Conservation (phyloP, 371 early-diverging fungal genomes). For the Apophysomyces trapeziformis region DNA sequence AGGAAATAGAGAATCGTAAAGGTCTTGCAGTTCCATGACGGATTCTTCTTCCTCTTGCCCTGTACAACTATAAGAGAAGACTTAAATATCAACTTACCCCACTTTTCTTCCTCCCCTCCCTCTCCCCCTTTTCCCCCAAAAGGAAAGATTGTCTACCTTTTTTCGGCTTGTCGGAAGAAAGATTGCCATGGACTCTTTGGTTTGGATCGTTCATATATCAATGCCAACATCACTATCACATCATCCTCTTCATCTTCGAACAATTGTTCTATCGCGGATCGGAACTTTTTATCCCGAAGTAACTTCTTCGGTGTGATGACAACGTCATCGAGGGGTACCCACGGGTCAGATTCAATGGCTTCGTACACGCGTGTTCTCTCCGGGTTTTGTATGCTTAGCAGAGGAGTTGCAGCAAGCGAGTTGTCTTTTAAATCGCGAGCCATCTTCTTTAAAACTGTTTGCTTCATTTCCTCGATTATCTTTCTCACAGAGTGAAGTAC, state of each 20-base stretch:
- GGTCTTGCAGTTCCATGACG: conserved; percentile 40
- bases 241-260: conserved; percentile 58
- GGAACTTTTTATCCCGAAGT: conserved; percentile 29
- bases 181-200: conserved; percentile 29
- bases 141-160: conserved; percentile 20
- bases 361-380: not conserved
- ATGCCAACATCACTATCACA: conserved; percentile 45
- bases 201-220: conserved; percentile 42
- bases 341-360: conserved; percentile 1
- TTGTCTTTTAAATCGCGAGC: conserved; percentile 21
- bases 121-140: too few species aligned
- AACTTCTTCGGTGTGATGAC: conserved; percentile 34
- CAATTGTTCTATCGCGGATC: conserved; percentile 24
- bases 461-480: conserved; percentile 31
- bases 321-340: conserved; percentile 26
- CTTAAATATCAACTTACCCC: not conserved
- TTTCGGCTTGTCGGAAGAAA: conserved; percentile 28
- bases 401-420: conserved; percentile 34
- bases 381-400: conserved; percentile 37
- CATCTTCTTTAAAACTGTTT: conserved; percentile 29
- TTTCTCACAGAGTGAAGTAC: conserved; percentile 25
- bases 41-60: conserved; percentile 33
- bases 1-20: conserved; percentile 49
- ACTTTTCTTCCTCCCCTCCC: not conserved
- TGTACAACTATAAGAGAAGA: not conserved